A percentile compares a stretch with the other conserved stretches of the same genome.
Conservation (phyloP, 805 yeast genomes). For the Starmerella apicola region DNA sequence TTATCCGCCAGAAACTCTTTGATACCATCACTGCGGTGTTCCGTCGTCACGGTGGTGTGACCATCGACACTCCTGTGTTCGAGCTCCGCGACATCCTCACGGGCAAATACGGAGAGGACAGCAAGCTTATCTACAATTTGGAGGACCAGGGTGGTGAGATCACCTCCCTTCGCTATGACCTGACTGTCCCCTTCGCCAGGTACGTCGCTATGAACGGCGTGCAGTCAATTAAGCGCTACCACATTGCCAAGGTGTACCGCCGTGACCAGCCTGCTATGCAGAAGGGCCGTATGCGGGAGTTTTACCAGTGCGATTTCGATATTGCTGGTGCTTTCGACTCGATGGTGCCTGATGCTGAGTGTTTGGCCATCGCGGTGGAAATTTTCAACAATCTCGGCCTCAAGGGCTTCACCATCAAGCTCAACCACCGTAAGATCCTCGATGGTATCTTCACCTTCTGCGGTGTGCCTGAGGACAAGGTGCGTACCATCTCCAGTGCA, state of each 20-base stretch:
- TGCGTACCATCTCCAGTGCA: conserved; percentile 83
- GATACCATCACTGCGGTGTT: conserved; percentile 57
- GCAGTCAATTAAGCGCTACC: conserved; percentile 81
- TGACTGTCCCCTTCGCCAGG: conserved; percentile 97
- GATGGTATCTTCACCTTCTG: conserved; percentile 93
- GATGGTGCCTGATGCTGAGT: conserved; percentile 96
- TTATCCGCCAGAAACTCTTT: conserved; percentile 80
- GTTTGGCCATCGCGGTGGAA: conserved; percentile 66
- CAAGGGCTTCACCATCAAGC: conserved; percentile 75
- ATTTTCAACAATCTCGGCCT: conserved; percentile 79
- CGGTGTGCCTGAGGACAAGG: conserved; percentile 90
- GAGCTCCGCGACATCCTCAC: conserved; percentile 90
- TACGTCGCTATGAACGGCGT: conserved; percentile 92
- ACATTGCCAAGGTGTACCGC: conserved; percentile 95
- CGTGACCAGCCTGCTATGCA: conserved; percentile 99
- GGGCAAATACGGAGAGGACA: conserved; percentile 98
- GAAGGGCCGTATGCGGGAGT: conserved; percentile 99
- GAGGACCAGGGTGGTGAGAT: conserved; percentile 99
- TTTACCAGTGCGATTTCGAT: conserved; percentile 97
- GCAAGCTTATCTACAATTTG: conserved; percentile 86
- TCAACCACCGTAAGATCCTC: conserved; percentile 88
- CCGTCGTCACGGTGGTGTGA: conserved; percentile 95
- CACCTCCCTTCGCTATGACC: conserved; percentile 86
- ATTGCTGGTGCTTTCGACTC: conserved; percentile 84
- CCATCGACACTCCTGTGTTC: conserved; percentile 96